Evolutionary conservation across 116 monocot species (phyloP).

Genomic region (Trichopus zeylanicus): DNA sequence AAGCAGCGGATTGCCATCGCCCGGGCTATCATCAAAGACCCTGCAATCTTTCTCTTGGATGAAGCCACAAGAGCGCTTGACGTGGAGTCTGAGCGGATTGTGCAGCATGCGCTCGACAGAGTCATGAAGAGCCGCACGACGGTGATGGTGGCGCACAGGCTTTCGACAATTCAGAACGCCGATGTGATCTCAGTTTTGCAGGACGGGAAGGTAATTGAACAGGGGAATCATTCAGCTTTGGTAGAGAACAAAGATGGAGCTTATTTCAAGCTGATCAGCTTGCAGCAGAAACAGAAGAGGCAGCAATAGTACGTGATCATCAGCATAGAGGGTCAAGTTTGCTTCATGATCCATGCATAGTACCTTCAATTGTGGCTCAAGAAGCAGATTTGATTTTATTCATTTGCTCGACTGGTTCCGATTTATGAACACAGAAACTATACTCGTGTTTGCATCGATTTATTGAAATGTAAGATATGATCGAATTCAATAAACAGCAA

Average conservation of each 20-base stretch:
- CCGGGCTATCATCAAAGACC: slow-evolving; percentile 41
- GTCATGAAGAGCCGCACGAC: slow-evolving; percentile 33
- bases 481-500: too few species aligned
- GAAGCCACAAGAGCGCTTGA: slow-evolving; percentile 55
- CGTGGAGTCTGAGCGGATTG: slow-evolving; percentile 39
- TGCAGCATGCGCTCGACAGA: slow-evolving; percentile 36
- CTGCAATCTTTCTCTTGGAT: slow-evolving; percentile 39
- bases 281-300: slow-evolving; percentile 21
- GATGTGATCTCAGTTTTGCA: slow-evolving; percentile 40
- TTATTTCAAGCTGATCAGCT: slow-evolving; percentile 28
- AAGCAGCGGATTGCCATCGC: slow-evolving; percentile 52
- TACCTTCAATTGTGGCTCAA: too few species aligned
- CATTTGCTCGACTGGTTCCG: too few species aligned
- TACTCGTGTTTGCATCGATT: too few species aligned
- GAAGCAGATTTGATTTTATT: too few species aligned
- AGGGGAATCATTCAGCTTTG: slow-evolving; percentile 20
- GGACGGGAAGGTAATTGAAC: slow-evolving; percentile 32
- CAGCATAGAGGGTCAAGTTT: too few species aligned
- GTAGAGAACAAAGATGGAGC: slow-evolving; percentile 28
- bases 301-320: too few species aligned
- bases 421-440: too few species aligned
- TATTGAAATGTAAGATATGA: too few species aligned
- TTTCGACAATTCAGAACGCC: slow-evolving; percentile 33
- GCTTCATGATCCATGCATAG: too few species aligned
- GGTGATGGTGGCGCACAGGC: slow-evolving; percentile 38